Conservation (phyloP, 2,329 filamentous ascomycete species). For the Monilinia laxa region DNA sequence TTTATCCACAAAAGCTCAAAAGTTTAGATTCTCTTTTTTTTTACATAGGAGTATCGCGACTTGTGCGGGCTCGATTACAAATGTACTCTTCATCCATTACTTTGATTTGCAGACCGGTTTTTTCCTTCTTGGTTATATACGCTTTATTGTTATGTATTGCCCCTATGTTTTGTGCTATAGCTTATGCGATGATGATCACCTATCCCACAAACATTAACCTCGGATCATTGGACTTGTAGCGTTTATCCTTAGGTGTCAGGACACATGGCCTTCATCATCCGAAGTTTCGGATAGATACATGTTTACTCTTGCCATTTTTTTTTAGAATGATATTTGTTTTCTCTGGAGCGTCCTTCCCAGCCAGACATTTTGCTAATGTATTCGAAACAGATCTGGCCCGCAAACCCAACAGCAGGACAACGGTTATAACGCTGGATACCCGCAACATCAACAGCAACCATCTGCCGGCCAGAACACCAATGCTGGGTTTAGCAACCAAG, state of each 20-base stretch:
- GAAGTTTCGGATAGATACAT: conserved; percentile 12
- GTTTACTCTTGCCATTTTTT: not conserved
- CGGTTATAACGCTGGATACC: conserved; percentile 13
- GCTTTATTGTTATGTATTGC: conserved; percentile 15
- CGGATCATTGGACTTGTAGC: conserved; percentile 8
- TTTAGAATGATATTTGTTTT: not conserved
- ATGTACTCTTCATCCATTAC: conserved; percentile 27
- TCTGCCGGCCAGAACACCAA: not conserved
- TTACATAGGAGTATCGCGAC: conserved; percentile 30
- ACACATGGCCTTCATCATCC: conserved; percentile 1
- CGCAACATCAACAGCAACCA: conserved; percentile 15
- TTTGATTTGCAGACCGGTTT: conserved; percentile 12
- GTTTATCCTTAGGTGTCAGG: conserved; percentile 6
- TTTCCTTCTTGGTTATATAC: conserved; percentile 20
- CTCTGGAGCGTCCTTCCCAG: not conserved
- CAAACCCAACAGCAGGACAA: not conserved
- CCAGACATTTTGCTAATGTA: not conserved
- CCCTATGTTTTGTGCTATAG: conserved; percentile 19
- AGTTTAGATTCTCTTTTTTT: conserved; percentile 37
- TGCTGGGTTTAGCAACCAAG: not conserved
- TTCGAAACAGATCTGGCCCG: conserved; percentile 8
- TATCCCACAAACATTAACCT: conserved; percentile 5
- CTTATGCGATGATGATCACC: conserved; percentile 20
- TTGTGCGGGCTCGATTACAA: conserved; percentile 32
- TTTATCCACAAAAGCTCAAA: conserved; percentile 34